phyloP scores from a whole-genome alignment of 1,284 basidiomycete species.

The Xanthoconium separans region DNA sequence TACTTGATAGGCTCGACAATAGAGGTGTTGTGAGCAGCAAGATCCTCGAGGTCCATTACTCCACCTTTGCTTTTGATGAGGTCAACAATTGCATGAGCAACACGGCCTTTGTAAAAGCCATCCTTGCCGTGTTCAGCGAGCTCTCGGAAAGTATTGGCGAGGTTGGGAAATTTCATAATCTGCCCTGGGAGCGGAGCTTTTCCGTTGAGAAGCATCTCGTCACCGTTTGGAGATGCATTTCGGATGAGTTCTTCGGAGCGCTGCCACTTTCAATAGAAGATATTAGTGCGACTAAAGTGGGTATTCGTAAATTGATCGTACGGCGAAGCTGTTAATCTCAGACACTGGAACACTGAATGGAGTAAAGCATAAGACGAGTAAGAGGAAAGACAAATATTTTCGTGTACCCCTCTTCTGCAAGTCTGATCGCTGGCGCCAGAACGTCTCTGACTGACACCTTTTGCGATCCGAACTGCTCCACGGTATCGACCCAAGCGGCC shows the following conservation, averaged over 20 bases:
- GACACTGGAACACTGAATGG: conserved; percentile 67
- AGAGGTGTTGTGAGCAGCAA: conserved; percentile 75
- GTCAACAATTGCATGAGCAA: conserved; percentile 90
- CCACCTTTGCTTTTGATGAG: conserved; percentile 82
- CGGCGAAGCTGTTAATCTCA: conserved; percentile 67
- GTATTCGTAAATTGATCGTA: conserved; percentile 34
- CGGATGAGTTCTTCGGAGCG: conserved; percentile 73
- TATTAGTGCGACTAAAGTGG: conserved; percentile 3
- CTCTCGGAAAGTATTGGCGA: conserved; percentile 82
- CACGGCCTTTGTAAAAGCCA: conserved; percentile 89
- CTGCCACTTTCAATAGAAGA: conserved; percentile 59
- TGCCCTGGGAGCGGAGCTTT: conserved; percentile 79
- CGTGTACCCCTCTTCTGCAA: conserved; percentile 83
- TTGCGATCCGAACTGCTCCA: conserved; percentile 83
- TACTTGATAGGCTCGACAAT: conserved; percentile 91
- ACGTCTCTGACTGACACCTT: conserved; percentile 77
- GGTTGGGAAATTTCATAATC: conserved; percentile 74
- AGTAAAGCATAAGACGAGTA: conserved; percentile 6
- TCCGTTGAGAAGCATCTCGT: conserved; percentile 84
- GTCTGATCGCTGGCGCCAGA: conserved; percentile 81
- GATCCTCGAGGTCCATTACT: conserved; percentile 86
- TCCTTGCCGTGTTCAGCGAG: conserved; percentile 81
- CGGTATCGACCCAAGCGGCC: conserved; percentile 90
- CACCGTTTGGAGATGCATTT: conserved; percentile 77
- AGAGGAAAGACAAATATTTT: background rate